Conservation (phyloP, 208 protist genomes). For the Trypanosoma scelopori region DNA sequence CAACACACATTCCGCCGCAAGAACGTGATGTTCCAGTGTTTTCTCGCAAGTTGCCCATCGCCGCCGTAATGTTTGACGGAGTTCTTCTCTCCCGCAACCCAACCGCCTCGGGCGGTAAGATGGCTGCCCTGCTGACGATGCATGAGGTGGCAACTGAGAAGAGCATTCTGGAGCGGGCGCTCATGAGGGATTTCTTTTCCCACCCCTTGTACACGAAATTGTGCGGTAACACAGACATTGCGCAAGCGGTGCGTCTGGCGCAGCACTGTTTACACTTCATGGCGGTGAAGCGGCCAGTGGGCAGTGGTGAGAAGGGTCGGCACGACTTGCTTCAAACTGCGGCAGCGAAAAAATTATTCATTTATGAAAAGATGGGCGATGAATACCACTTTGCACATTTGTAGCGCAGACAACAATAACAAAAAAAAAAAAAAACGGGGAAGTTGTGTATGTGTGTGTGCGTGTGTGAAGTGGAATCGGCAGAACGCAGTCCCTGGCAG, state of each 20-base stretch:
- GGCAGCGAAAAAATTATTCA: conserved; percentile 38
- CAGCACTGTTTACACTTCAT: conserved; percentile 58
- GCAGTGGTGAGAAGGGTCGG: conserved; percentile 7
- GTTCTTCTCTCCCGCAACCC: conserved; percentile 34
- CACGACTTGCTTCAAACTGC: conserved; percentile 34
- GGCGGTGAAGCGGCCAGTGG: conserved; percentile 41
- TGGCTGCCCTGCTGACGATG: conserved; percentile 58
- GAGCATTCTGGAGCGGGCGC: conserved; percentile 37
- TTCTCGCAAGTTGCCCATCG: conserved; percentile 57
- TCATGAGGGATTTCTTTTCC: conserved; percentile 68
- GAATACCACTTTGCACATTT: conserved; percentile 55
- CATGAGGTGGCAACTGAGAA: conserved; percentile 47
- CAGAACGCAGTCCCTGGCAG: not conserved
- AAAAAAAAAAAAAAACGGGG: conserved; percentile 7
- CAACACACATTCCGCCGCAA: conserved; percentile 36
- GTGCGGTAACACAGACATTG: conserved; percentile 23
- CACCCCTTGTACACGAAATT: conserved; percentile 48
- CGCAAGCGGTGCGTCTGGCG: conserved; percentile 28
- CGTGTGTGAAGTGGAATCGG: conserved; percentile 1
- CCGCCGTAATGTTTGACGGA: conserved; percentile 55
- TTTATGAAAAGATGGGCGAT: conserved; percentile 68
- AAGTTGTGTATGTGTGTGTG: not conserved
- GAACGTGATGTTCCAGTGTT: conserved; percentile 48
- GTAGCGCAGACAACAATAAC: conserved; percentile 1
- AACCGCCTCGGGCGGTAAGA: not conserved